These are phyloP conservation scores for Diaporthe ampelina DNA, from an alignment of 2,329 filamentous ascomycete genomes.

Conservation along the genomic window DNA sequence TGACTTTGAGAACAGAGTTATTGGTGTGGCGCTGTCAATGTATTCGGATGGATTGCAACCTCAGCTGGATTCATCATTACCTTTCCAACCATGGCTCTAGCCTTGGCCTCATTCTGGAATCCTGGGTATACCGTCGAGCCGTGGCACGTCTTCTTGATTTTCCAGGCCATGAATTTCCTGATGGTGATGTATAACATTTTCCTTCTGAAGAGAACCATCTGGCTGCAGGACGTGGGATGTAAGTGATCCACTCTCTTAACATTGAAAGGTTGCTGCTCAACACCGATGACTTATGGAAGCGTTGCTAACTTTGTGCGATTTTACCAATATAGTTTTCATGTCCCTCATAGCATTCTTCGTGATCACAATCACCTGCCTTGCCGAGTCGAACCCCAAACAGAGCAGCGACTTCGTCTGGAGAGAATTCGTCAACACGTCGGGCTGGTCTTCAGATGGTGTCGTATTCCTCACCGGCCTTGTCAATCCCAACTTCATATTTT, in stretches of 20 bases:
- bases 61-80: conserved; percentile 37
- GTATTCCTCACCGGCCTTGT: conserved; percentile 56
- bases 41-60: conserved; percentile 41
- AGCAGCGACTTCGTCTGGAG: conserved; percentile 49
- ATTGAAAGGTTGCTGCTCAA: no score
- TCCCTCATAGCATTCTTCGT: conserved; percentile 49
- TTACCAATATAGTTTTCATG: conserved; percentile 42
- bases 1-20: conserved; percentile 37
- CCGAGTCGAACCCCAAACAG: conserved; percentile 44
- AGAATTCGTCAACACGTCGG: conserved; percentile 48
- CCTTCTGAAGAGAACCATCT: conserved; percentile 29
- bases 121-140: conserved; percentile 33
- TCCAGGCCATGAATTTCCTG: conserved; percentile 36
- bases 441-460: conserved; percentile 49
- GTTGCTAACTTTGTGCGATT: neutral
- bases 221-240: conserved; percentile 35
- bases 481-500: conserved; percentile 54
- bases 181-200: conserved; percentile 39
- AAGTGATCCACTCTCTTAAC: neutral
- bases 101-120: conserved; percentile 37
- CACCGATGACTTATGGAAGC: no score
- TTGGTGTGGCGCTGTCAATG: conserved; percentile 39
- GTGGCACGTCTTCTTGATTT: conserved; percentile 42
- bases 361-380: conserved; percentile 50
- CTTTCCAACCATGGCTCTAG: conserved; percentile 36